Conservation (phyloP, 179 eudicot genomes). For the Spergularia azorica region DNA sequence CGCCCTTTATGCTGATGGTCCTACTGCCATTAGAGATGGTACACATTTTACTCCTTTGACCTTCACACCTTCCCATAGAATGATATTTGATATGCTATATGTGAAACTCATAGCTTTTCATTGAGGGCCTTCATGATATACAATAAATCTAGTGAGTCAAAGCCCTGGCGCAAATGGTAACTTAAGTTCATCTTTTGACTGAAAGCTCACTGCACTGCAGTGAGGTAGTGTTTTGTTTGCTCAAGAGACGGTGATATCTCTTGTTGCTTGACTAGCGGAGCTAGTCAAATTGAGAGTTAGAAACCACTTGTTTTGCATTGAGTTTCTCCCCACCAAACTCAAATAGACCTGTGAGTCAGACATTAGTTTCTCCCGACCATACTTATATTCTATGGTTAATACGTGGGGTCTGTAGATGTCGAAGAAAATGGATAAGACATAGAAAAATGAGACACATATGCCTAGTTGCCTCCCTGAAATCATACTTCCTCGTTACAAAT, state of each 20-base stretch:
- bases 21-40: constrained; percentile 98
- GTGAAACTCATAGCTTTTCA: not conserved
- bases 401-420: not conserved
- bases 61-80: constrained; percentile 13
- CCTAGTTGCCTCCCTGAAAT: no score
- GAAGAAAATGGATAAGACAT: not conserved
- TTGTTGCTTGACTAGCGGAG: not conserved
- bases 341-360: not conserved
- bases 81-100: constrained; percentile 12
- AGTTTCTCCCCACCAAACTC: constrained; percentile 12
- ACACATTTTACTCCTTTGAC: constrained; percentile 27
- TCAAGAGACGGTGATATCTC: constrained; percentile 5
- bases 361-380: not conserved
- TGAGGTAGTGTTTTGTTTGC: constrained; percentile 1
- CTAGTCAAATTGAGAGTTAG: not conserved
- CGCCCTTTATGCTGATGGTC: constrained; percentile 94
- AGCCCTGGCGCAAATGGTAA: not conserved
- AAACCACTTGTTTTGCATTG: constrained; percentile 18
- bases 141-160: not conserved
- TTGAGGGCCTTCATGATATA: not conserved
- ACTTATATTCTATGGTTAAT: not conserved
- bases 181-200: not conserved
- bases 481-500: no score
- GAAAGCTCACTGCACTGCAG: constrained; percentile 1
- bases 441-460: no score